Base-by-base conservation (phyloP, 2,329 filamentous ascomycete genomes). In the Alternaria metachromatica region DNA sequence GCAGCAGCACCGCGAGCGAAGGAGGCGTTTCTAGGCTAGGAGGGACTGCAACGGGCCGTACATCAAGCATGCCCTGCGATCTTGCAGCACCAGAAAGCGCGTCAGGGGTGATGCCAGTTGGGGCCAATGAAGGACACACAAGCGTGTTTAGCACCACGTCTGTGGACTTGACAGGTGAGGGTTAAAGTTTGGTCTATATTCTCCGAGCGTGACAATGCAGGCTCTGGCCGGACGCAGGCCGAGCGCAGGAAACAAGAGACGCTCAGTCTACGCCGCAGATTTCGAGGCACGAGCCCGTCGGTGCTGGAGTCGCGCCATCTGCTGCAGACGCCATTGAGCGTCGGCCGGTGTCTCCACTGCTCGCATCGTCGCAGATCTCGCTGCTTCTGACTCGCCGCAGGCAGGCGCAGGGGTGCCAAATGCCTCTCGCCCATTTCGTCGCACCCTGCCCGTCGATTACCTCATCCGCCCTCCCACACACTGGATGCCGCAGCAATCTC, bases 21-120 rank as follows among this genome's bases (percentile, higher is more conserved):
- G 72, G 70, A 74, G 73, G 75, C 75, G 75, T 74, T 76, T 67
- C 71, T 72, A 66, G 76, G 70, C 74, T 72, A 71, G 71, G 72
- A 68, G 76, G 70, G 69, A 75, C 76, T 80, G 77, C 78, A 80
- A 79, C 78, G 78, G 78, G 76, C 78, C 77, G 78, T 79, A 70
- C 72, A 72, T 75, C 63, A 72, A 70, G 65, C 74, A 75, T 74
- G 72, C 72, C 71, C 67, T 72, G 71, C 70, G 67, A 72, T 76
- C 75, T 72, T 74, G 71, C 73, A 72, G 60, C 60, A 64, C 65
- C 61, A 72, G 70, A 62, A 62, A 68, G 33, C 54, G 64, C 59
- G 65, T 66, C 74, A 74, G 72, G 71, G 68, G 69, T 69, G 41
- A 68, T 71, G 73, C 71, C 66, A 70, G 74, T 64, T 68, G 64